Base-by-base conservation (phyloP, 345 rosid genomes). In the Anacardium occidentale region DNA sequence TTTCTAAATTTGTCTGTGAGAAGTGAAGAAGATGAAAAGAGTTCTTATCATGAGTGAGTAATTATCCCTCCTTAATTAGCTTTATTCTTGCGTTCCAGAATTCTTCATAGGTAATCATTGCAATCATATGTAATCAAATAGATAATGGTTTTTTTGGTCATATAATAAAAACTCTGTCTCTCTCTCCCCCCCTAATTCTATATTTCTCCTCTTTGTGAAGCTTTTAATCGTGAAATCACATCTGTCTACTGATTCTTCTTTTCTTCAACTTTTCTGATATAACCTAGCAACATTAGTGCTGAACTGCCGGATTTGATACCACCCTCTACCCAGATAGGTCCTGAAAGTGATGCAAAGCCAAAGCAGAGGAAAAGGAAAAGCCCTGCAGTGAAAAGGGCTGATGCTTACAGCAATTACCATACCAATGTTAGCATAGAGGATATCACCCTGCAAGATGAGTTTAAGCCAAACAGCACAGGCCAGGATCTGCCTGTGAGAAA, bases 321-420 rank as follows among this genome's bases (percentile, higher is more conserved):
- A 21, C 68, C 62, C 47, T 51, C 74, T 21, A 12, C 45, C 53
- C 20, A 32, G 53, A 15, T 55, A 20, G 71, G 56, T 37, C 34
- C 45, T 62, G 78, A 70, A 44, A 59, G 34, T 60, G 52, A 26
- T 71, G 58, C 48, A 32, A 66, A 75, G 63, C 57, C 52, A 62
- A 72, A 75, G 66, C 68, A 79, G 66, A 71, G 62, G 53, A 75
- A 72, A 67, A 75, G 50, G 32, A 67, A 72, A 68, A 62, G n/a
- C 10, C 18, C 2, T 1, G 42, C 29, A 48, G 62, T 65, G 15
- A 50, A 60, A 52, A 62, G 47, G 24, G 29, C 12, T 60, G 65
- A 74, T 45, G 53, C 65, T 74, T n/a, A 32, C 50, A 10, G 44
- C 65, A 26, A 40, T 14, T 18, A 34, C 15, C 17, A 14, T 56